A percentile compares a stretch with the other conserved stretches of the same genome.
Evolutionary conservation across 2,329 filamentous ascomycete species (phyloP).

Genomic region (Pseudocercospora fuligena): DNA sequence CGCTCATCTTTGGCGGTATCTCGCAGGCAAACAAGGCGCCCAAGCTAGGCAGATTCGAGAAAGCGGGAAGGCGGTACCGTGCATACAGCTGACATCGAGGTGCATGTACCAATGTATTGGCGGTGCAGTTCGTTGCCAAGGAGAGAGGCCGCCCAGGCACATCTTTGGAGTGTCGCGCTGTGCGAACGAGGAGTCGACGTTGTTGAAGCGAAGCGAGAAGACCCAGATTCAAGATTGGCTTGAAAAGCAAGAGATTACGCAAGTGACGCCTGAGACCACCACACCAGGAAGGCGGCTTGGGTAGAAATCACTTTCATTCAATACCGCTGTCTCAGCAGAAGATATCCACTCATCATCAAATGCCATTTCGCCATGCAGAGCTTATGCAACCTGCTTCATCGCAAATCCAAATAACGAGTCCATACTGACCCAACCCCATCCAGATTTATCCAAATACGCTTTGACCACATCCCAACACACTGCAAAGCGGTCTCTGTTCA

Average conservation of each 20-base stretch:
- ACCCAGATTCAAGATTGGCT: neutral
- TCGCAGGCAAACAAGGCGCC: neutral
- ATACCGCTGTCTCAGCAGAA: neutral
- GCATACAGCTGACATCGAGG: neutral
- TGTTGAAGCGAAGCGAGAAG: neutral
- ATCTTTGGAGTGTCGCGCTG: too few relatives aligned
- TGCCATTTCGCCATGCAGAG: neutral
- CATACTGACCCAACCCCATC: conserved; percentile 52
- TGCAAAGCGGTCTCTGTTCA: conserved; percentile 79
- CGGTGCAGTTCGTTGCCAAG: neutral
- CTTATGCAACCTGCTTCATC: conserved; percentile 34
- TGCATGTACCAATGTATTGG: neutral
- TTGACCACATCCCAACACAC: conserved; percentile 79
- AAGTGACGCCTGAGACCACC: neutral
- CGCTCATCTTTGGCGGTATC: neutral
- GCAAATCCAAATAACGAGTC: conserved; percentile 55
- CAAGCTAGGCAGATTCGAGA: neutral
- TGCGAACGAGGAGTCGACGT: neutral
- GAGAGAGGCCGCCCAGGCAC: neutral
- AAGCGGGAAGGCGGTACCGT: neutral
- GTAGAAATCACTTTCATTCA: neutral
- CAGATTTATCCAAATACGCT: conserved; percentile 44
- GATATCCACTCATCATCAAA: neutral
- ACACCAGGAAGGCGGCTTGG: neutral
- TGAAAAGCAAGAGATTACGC: neutral